Evolutionary conservation across 768 basidiomycete species (phyloP), one percentile per base, ranked within the genome.

Genomic region (Panaeolus cyanescens): DNA sequence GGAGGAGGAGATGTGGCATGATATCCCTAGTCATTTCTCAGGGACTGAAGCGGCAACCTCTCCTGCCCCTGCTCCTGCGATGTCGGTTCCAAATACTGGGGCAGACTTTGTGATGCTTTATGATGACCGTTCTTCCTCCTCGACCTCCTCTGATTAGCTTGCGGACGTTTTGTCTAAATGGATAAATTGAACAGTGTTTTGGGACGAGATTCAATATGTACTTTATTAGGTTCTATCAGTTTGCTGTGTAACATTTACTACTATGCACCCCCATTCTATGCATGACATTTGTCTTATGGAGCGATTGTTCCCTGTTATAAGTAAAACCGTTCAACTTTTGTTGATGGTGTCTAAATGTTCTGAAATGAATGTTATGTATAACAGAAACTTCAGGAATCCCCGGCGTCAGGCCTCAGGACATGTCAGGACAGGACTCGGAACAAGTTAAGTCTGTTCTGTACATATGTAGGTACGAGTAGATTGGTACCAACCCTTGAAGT

Each of bases 101-200:
- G 72, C 82, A 64, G 89, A 91, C 62, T 92, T 90, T 67, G 89
- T 91, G 13, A 78, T 92, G 59, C 71, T 92, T 60, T 92, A 90
- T 64, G 91, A 91, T 68, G 86, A 85, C 62, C 79, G 77, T 55
- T 83, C 82, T 6, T 84, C 84, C 0, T 85, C 45, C 30, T 50
- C 45, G 3, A 42, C 39, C 15, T 50, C 25, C 12, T 50, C 45
- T 50, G 45, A 50, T 50, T 50, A 50, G 25, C 25, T 28, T 15
- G 25, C 15, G 45, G 30, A 22, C 45, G 10, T 22, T n/a, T n/a
- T n/a, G n/a, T n/a, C n/a, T 9, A 40, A 40, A 12, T 28, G 12
- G 45, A 20, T 50, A 28, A 50, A 28, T 30, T 5, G 10, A 42
- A 22, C 19, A 22, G 20, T 22, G 33, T 13, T 34, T 34, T 34